A percentile compares a stretch with the other conserved stretches of the same genome.
phyloP scores from a whole-genome alignment of 371 early-diverging fungal genomes.

The Haplosporangium sp. region DNA sequence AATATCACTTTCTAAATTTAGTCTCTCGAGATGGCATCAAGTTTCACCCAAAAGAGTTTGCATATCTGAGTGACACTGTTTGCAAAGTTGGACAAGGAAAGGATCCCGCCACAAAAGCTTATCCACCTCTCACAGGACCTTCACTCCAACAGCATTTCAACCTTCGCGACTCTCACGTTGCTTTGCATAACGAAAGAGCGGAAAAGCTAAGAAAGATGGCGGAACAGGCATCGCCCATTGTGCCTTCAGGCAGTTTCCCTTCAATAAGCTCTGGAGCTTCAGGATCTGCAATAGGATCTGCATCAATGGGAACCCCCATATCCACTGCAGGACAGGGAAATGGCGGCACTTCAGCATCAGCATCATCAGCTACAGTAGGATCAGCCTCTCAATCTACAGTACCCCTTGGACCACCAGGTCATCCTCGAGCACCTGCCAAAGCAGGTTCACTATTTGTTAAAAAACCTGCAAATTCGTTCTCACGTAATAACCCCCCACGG shows the following conservation, averaged over 20 bases:
- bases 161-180: conserved; percentile 19
- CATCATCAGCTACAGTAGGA: not conserved
- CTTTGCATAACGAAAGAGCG: conserved; percentile 34
- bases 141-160: conserved; percentile 42
- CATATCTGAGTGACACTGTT: conserved; percentile 45
- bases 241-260: conserved; percentile 11
- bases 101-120: conserved; percentile 37
- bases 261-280: conserved; percentile 1
- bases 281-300: not conserved
- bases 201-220: conserved; percentile 41
- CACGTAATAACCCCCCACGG: conserved; percentile 43
- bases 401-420: conserved; percentile 19
- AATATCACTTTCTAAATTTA: not conserved
- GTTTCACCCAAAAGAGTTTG: conserved; percentile 54
- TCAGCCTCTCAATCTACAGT: not conserved
- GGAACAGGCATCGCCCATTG: conserved; percentile 33
- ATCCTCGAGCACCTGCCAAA: conserved; percentile 33
- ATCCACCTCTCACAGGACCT: conserved; percentile 40
- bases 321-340: conserved; percentile 5
- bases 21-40: conserved; percentile 46
- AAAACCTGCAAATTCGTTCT: conserved; percentile 36
- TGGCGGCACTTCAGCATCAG: not conserved
- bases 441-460: conserved; percentile 35
- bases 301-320: not conserved
- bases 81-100: conserved; percentile 33